Base-by-base conservation (phyloP, 106 monocot species). In the Narthecium ossifragum region DNA sequence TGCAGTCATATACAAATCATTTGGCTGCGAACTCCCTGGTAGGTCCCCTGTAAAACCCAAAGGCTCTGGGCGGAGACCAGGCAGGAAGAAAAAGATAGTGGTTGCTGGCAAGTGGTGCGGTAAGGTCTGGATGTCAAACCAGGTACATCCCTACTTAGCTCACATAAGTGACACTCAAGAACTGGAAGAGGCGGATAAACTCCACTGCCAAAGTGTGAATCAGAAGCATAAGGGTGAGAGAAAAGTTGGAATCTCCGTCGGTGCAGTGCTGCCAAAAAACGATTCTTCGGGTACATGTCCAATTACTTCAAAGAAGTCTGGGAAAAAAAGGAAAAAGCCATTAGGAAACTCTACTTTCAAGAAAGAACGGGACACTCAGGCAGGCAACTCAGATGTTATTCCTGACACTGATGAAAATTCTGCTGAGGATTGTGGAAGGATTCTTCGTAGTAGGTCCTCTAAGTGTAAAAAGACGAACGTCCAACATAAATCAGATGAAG, bases 41-140 rank as follows among this genome's bases (percentile, higher is more conserved):
- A 55, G 59, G 46, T 73, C 70, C 5, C 68, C 76, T 6, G 59
- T 26, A 18, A 76, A 67, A 51, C 29, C 46, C 28, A 79, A 62
- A 33, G 60, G 49, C 43, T 37, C 56, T 36, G 65, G 65, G 17
- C 81, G 63, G 41, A 77, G 56, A 39, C 46, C 40, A 32, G 64
- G 74, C 27, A 63, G 70, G 71, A 76, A 77, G 77, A 92, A 87
- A 66, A 86, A 83, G 46, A 58, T 75, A 63, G 60, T 66, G 21
- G 74, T 83, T 13, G 73, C 74, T 34, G 92, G 92, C 5, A 79
- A 75, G 57, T 92, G 92, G 92, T 92, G 92, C 47, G 92, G 92
- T 20, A 92, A 78, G 50, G 80, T 77, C 55, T 92, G 92, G 92
- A 82, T 84, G 83, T 69, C 77, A 13, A 83, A 83, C 59, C 86